Conservation (phyloP, 306 rosid genomes). For the Acacia acuminata region DNA sequence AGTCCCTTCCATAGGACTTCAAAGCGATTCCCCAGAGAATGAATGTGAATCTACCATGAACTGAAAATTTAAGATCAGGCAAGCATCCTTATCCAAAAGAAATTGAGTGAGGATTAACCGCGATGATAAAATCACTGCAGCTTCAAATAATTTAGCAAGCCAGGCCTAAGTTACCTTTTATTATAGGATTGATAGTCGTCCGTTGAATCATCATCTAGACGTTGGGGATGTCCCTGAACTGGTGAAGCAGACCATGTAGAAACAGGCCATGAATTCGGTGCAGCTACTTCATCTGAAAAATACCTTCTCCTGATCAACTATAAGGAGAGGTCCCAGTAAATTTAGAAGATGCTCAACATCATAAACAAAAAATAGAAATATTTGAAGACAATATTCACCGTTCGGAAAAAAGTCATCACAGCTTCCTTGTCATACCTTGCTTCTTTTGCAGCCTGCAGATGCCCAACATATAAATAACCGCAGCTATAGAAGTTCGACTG, state of each 20-base stretch:
- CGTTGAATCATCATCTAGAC: constrained; percentile 65
- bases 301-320: constrained; percentile 95
- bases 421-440: constrained; percentile 97
- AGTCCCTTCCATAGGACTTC: no score
- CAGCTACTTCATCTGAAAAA: constrained; percentile 79
- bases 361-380: constrained; percentile 3
- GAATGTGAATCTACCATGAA: not conserved
- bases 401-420: constrained; percentile 78
- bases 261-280: constrained; percentile 65
- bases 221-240: constrained; percentile 56
- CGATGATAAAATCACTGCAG: constrained; percentile 4
- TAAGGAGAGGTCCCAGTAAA: constrained; percentile 34
- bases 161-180: constrained; percentile 53
- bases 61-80: constrained; percentile 2
- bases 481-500: not conserved
- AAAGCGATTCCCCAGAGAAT: no score
- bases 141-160: constrained; percentile 7
- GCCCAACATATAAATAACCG: constrained; percentile 31
- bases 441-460: constrained; percentile 88
- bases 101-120: not conserved
- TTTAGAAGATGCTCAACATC: constrained; percentile 31
- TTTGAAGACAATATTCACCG: constrained; percentile 55
- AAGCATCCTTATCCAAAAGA: not conserved
- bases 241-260: constrained; percentile 81
- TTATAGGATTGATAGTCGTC: constrained; percentile 62